phyloP scores from a whole-genome alignment of 176 grass and related monocot species.

The Olyra latifolia region DNA sequence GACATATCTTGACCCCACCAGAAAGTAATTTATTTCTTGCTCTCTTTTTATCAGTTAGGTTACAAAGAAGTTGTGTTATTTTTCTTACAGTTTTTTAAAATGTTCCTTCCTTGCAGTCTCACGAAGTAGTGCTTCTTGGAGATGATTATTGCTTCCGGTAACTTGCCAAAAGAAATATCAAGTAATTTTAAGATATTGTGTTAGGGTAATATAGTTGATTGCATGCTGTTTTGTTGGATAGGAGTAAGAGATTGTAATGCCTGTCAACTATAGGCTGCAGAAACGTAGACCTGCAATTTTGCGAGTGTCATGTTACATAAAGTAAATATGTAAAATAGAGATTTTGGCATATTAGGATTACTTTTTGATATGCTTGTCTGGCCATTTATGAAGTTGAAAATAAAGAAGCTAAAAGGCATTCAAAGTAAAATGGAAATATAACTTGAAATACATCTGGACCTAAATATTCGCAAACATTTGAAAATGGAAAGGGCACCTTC shows the following conservation, averaged over 20 bases:
- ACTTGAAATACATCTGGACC: not conserved
- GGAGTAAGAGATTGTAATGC: conserved; percentile 20
- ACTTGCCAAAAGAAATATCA: conserved; percentile 31
- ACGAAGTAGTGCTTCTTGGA: conserved; percentile 20
- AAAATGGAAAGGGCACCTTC: not conserved
- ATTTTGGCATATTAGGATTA: conserved; percentile 3
- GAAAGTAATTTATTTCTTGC: conserved; percentile 28
- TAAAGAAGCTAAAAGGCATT: not conserved
- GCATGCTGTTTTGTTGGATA: conserved; percentile 29
- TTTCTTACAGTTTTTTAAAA: conserved; percentile 5
- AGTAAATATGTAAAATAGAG: conserved; percentile 17
- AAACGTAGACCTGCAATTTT: conserved; percentile 37
- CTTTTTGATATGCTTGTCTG: conserved; percentile 1
- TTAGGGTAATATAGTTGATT: conserved; percentile 14
- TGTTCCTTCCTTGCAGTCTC: conserved; percentile 31
- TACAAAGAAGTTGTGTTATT: not conserved
- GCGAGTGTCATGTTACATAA: conserved; percentile 17
- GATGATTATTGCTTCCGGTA: conserved; percentile 33
- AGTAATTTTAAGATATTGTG: conserved; percentile 33
- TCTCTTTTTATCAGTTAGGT: conserved; percentile 11
- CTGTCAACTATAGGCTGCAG: conserved; percentile 11
- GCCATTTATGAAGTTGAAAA: conserved; percentile 7
- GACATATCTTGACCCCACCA: not conserved
- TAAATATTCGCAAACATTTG: not conserved
- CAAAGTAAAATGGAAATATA: not conserved